phyloP scores from a whole-genome alignment of 2,329 filamentous ascomycete genomes.

The Clonostachys sp. region DNA sequence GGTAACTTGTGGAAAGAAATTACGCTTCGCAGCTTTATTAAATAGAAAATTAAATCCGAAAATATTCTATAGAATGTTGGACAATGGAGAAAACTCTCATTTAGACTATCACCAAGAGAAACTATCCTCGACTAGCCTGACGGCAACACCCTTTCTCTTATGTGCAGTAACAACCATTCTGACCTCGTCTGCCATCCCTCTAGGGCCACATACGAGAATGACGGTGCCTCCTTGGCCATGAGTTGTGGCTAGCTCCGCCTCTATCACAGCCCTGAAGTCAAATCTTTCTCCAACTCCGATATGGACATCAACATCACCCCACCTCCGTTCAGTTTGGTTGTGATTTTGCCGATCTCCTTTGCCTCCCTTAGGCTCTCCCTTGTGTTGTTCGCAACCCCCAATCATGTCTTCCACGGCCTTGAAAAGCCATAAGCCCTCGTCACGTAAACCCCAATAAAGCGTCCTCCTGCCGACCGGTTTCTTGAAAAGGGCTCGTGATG shows the following conservation, averaged over 20 bases:
- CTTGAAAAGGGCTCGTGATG: neutral
- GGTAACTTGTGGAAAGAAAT: too few species aligned
- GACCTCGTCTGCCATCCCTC: slow-evolving; percentile 8
- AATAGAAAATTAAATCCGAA: too few species aligned
- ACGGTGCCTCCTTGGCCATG: slow-evolving; percentile 2
- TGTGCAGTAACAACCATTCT: slow-evolving; percentile 4
- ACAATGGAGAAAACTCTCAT: too few species aligned
- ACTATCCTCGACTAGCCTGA: slow-evolving; percentile 6
- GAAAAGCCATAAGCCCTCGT: slow-evolving; percentile 2
- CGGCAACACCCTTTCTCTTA: slow-evolving; percentile 2
- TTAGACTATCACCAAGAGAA: neutral
- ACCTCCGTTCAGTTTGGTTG: neutral
- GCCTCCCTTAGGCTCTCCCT: neutral
- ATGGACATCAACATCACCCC: slow-evolving; percentile 6
- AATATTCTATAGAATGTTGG: too few species aligned
- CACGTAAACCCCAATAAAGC: slow-evolving; percentile 7
- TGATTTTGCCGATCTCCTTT: neutral
- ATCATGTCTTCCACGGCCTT: slow-evolving; percentile 1
- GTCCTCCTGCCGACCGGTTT: slow-evolving; percentile 2
- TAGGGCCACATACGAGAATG: slow-evolving; percentile 7
- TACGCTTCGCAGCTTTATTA: too few species aligned
- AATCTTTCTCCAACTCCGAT: slow-evolving; percentile 1
- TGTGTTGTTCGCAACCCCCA: neutral
- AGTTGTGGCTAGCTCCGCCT: slow-evolving; percentile 1
- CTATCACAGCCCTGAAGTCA: slow-evolving; percentile 1